Percentiles rank a stretch among this genome's conserved stretches.
Conservation (phyloP, 805 yeast genomes). For the Lipomyces spencermartinsiae region DNA sequence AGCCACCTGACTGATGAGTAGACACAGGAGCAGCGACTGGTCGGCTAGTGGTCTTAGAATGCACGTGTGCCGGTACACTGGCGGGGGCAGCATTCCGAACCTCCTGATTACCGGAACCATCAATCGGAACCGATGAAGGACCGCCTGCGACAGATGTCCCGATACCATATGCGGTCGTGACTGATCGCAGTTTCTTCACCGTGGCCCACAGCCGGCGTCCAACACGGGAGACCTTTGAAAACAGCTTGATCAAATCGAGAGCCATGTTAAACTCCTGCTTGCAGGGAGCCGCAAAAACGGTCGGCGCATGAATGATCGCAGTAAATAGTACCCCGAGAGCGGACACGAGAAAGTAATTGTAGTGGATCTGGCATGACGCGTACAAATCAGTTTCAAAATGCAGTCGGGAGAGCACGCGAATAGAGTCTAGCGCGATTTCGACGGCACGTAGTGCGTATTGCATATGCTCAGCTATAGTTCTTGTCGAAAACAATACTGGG, state of each 20-base stretch:
- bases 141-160: background rate
- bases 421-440: conserved; percentile 39
- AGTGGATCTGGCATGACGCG: conserved; percentile 40
- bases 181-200: conserved; percentile 21
- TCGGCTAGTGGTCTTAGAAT: background rate
- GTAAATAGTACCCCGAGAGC: conserved; percentile 41
- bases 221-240: conserved; percentile 34
- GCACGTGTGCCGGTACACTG: background rate
- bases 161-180: conserved; percentile 10
- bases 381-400: conserved; percentile 38
- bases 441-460: conserved; percentile 39
- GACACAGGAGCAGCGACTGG: background rate
- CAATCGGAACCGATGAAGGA: background rate
- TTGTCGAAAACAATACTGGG: conserved; percentile 32
- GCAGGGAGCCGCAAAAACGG: conserved; percentile 30
- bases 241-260: conserved; percentile 33
- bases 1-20: background rate
- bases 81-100: background rate
- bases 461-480: conserved; percentile 26
- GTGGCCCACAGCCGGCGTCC: conserved; percentile 31
- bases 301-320: conserved; percentile 39
- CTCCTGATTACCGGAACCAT: background rate
- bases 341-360: conserved; percentile 41
- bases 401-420: conserved; percentile 38
- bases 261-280: conserved; percentile 39